A percentile compares a stretch with the other conserved stretches of the same genome.
Conservation (phyloP, 768 basidiomycete genomes). For the Leucosporidium yakuticum region DNA sequence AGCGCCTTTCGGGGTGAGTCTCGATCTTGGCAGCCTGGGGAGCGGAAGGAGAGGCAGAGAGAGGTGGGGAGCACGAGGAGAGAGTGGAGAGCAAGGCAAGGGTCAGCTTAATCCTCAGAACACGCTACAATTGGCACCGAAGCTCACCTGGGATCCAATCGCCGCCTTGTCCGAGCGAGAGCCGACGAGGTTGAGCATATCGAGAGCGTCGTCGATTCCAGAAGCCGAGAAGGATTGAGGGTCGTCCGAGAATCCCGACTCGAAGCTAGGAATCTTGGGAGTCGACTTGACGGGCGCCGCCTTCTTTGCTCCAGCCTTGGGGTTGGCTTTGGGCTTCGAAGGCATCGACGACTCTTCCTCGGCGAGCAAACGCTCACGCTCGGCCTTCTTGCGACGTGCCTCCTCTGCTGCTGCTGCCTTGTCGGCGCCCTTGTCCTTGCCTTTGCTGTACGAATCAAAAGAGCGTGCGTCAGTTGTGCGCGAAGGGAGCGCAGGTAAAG, state of each 20-base stretch:
- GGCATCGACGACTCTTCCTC: conserved; percentile 36
- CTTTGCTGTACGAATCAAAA: not conserved
- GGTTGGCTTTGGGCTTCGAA: conserved; percentile 28
- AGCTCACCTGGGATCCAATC: conserved; percentile 41
- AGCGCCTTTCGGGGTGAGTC: conserved; percentile 43
- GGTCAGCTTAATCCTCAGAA: too few relatives aligned
- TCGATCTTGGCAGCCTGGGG: conserved; percentile 29
- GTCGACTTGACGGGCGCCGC: conserved; percentile 35
- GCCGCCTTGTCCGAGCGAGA: conserved; percentile 45
- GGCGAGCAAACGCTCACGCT: conserved; percentile 33
- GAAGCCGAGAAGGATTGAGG: conserved; percentile 25
- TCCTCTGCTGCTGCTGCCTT: conserved; percentile 22
- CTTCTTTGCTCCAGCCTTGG: conserved; percentile 41
- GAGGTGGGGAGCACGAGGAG: too few relatives aligned
- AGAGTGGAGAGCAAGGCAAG: too few relatives aligned
- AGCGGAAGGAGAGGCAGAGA: too few relatives aligned
- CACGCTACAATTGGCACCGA: too few relatives aligned
- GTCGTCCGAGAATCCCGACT: conserved; percentile 13
- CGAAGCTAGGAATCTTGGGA: conserved; percentile 35
- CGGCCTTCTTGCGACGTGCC: conserved; percentile 5
- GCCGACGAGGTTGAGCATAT: conserved; percentile 46
- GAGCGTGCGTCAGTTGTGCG: not conserved
- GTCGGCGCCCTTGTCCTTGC: conserved; percentile 22
- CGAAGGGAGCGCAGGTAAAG: not conserved
- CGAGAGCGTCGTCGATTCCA: conserved; percentile 41